Base-by-base conservation (phyloP, 1,139 yeast genomes). In the Protomyces arabidopsidicola region DNA sequence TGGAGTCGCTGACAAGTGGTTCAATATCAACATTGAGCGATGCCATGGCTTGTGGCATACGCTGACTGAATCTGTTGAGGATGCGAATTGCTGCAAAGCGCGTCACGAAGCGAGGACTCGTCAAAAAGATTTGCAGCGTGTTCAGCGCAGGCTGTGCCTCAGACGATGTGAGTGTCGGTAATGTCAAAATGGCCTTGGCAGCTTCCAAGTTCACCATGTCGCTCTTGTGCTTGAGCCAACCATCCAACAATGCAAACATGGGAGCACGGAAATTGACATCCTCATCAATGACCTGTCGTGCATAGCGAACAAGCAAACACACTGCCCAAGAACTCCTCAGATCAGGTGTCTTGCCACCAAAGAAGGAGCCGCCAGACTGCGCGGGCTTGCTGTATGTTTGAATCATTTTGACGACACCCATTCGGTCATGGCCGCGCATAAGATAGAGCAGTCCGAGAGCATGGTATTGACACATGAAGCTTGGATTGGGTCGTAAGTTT, bases 141-240 rank as follows among this genome's bases (percentile, higher is more conserved):
- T 81, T 75, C 59, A 93, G 82, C 14, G 95, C 91, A 22, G 58
- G 53, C 48, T 75, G 82, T 64, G 82, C 84, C 70, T 89, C 88
- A 60, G 83, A 87, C 64, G 84, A 84, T 51, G 82, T 77, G 52
- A 87, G 81, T 69, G 80, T 80, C 64, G 84, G 84, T 71, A 88
- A 79, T 56, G 79, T 77, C 65, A 91, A 81, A 69, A 93, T 84
- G 38, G 89, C 81, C 78, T 90, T 91, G 66, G 95, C 87, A n/a
- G 96, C 95, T 76, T 93, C 98, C 70, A 93, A 81, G 75, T 87
- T 91, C 67, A 93, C 97, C 83, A 90, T 85, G 73, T 91, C 97
- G 63, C 88, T 82, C 77, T 88, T 88, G 77, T 89, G 89, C 70
- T 85, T 83, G 72, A 90, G 80, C 84, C 90, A 88, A 58, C 81